Evolutionary conservation across 1,284 basidiomycete species (phyloP).

Genomic region (Cutaneotrichosporon dermatis): DNA sequence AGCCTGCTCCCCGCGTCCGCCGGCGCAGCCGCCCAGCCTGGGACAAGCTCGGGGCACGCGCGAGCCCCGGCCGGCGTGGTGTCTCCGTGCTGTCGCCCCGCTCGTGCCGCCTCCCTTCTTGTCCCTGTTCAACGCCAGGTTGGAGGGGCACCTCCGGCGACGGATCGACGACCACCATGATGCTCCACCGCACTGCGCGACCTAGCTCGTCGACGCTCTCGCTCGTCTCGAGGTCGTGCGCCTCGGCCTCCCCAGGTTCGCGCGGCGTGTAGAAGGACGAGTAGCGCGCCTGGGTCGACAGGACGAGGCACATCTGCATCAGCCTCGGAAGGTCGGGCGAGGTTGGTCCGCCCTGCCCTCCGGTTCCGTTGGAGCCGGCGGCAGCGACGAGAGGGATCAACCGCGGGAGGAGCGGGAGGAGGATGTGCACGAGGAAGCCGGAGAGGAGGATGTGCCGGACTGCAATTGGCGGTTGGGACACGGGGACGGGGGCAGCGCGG

Average conservation of each 20-base stretch:
- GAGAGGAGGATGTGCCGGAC: constrained; percentile 47
- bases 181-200: constrained; percentile 34
- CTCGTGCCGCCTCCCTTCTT: background rate
- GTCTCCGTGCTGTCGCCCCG: background rate
- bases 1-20: constrained; percentile 5
- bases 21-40: constrained; percentile 31
- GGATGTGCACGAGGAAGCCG: constrained; percentile 47
- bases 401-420: constrained; percentile 43
- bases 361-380: constrained; percentile 4
- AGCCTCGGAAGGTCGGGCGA: constrained; percentile 35
- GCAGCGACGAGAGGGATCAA: constrained; percentile 30
- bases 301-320: constrained; percentile 47
- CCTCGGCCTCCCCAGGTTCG: constrained; percentile 13
- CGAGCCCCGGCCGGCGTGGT: constrained; percentile 12
- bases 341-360: background rate
- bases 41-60: constrained; percentile 27
- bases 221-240: constrained; percentile 35
- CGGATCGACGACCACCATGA: constrained; percentile 6
- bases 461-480: constrained; percentile 29
- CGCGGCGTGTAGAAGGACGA: constrained; percentile 36
- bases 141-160: no score
- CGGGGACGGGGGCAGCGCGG: constrained; percentile 4
- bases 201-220: constrained; percentile 35
- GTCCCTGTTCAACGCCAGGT: no score
- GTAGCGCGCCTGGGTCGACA: constrained; percentile 46